Evolutionary conservation across 129 eudicot genomes (phyloP), one percentile per base, ranked within the genome.

Genomic region (Flaveria trinervia): DNA sequence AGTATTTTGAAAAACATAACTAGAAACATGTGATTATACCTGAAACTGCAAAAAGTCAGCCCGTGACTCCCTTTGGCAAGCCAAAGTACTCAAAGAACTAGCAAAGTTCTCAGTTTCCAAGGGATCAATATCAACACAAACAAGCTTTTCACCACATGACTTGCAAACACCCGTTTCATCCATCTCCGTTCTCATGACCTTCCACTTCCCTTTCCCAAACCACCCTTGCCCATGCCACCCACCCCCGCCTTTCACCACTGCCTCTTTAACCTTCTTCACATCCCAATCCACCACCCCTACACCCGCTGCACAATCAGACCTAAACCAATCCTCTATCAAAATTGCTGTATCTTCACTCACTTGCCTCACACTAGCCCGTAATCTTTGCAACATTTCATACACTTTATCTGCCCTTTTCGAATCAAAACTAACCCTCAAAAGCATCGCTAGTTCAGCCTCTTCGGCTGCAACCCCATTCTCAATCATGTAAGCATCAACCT

Each of bases 191-290:
- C 91, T 88, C 77, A 59, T 84, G 56, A 95, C 96, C 59, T 66
- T 46, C 99, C 99, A 95, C 41, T 82, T 83, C 74, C 99, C 99
- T 28, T 68, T 89, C 45, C 99, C 94, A 10, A 95, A 79, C 99
- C 99, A 95, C 70, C 99, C 99, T 83, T 82, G 94, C 23, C 97
- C 99, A 61, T 95, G 99, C 97, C 97, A 95, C 78, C 99, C 99
- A 12, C 97, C 97, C 13, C 99, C 99, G 0, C 97, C 91, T 75
- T 86, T 87, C 81, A 82, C 71, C 65, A 89, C 83, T 80, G 94
- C 96, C 68, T 84, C 91, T 68, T 71, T 84, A 75, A 95, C 93
- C 84, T 78, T 89, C 65, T 41, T 74, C 4, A 65, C 85, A 76
- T 91, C 94, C 97, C 97, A 91, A 43, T 82, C 73, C 84, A 75